Evolutionary conservation across 345 rosid genomes (phyloP).

Genomic region (Eucalyptus marginata): DNA sequence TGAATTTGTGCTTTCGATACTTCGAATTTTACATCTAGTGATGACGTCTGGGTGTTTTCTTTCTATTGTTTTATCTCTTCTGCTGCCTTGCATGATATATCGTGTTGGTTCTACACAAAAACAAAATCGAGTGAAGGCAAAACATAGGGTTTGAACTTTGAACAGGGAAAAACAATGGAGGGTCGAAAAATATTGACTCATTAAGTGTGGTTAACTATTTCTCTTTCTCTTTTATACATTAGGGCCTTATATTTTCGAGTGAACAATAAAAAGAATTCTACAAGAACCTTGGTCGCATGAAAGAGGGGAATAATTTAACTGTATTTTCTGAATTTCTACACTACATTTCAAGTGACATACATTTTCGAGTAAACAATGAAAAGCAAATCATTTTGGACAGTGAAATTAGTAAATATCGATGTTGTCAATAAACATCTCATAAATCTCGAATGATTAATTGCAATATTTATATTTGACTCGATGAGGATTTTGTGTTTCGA

Average conservation of each 20-base stretch:
- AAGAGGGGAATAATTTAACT: neutral
- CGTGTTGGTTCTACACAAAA: no score
- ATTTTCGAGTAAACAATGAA: neutral
- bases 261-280: neutral
- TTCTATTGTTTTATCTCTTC: no score
- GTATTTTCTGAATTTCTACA: neutral
- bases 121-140: no score
- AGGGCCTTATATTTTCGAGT: neutral
- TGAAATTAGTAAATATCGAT: neutral
- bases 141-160: no score
- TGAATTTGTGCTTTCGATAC: neutral
- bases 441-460: neutral
- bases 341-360: neutral
- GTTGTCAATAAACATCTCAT: neutral
- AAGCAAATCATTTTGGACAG: neutral
- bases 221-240: no score
- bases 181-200: no score
- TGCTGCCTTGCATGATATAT: no score
- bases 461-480: neutral
- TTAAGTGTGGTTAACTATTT: no score
- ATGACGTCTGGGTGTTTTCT: no score
- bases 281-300: neutral
- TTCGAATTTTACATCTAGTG: neutral
- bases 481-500: neutral
- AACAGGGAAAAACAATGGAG: no score